These are phyloP conservation scores for Syzygium jambos DNA, from an alignment of 345 rosid species.

Conservation along the genomic window DNA sequence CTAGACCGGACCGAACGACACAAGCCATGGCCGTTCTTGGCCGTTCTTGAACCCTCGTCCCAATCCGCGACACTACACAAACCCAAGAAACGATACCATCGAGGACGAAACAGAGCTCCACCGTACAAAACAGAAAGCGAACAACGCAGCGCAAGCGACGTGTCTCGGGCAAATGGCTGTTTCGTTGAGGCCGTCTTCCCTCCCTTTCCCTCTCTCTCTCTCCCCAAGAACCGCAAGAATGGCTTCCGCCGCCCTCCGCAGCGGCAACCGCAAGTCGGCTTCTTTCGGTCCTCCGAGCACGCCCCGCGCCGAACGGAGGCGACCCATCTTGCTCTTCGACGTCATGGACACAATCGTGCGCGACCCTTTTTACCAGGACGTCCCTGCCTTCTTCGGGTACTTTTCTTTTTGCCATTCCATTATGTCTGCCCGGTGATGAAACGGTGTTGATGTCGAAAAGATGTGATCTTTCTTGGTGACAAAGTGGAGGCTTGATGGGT, in stretches of 20 bases:
- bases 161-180: background rate
- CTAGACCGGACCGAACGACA: background rate
- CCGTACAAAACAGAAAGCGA: fast-evolving
- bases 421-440: background rate
- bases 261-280: background rate
- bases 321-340: conserved; percentile 86
- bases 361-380: conserved; percentile 82
- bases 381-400: conserved; percentile 80
- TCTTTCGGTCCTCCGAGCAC: background rate
- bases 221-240: background rate
- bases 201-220: background rate
- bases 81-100: background rate
- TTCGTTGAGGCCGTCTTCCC: background rate
- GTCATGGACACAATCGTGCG: conserved; percentile 97
- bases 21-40: background rate
- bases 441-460: background rate
- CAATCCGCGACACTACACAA: background rate
- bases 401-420: background rate
- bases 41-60: background rate
- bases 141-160: background rate
- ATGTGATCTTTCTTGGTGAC: background rate
- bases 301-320: conserved; percentile 25
- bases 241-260: background rate
- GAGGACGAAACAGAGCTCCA: background rate
- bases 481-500: background rate